A percentile compares a stretch with the other conserved stretches of the same genome.
phyloP scores from a whole-genome alignment of 2,329 filamentous ascomycete species.

The Fusarium sulawesiense region DNA sequence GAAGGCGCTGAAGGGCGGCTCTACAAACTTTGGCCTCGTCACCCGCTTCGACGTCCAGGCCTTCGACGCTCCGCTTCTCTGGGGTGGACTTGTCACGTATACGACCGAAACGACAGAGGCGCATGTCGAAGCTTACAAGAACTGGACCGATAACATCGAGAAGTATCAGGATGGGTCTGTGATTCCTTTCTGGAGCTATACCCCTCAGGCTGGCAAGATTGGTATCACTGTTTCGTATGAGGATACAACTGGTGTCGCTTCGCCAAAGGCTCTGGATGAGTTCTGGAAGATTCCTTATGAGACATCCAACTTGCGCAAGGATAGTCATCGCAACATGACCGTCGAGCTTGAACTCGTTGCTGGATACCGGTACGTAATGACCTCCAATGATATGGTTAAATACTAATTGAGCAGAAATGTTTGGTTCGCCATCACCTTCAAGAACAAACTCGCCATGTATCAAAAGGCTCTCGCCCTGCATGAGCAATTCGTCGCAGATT shows the following conservation, averaged over 20 bases:
- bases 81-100: constrained; percentile 33
- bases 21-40: constrained; percentile 33
- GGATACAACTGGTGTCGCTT: constrained; percentile 7
- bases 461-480: constrained; percentile 12
- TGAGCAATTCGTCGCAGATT: constrained; percentile 12
- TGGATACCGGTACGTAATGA: background rate
- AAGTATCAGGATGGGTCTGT: constrained; percentile 15
- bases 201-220: constrained; percentile 6
- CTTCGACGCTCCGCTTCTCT: constrained; percentile 28
- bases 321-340: constrained; percentile 18
- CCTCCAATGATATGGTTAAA: fast-evolving
- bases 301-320: constrained; percentile 11
- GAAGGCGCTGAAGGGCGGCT: constrained; percentile 32
- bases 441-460: constrained; percentile 11
- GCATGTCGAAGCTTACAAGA: constrained; percentile 29
- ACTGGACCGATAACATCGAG: constrained; percentile 19
- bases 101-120: constrained; percentile 22
- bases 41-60: constrained; percentile 36
- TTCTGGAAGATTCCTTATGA: constrained; percentile 22
- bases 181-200: constrained; percentile 22
- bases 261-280: constrained; percentile 3
- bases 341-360: constrained; percentile 18
- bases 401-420: background rate
- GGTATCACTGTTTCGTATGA: constrained; percentile 15
- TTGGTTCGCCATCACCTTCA: constrained; percentile 21